A percentile compares a stretch with the other conserved stretches of the same genome.
These are phyloP conservation scores for Peronospora tabacina DNA, from an alignment of 352 stramenopile genomes.

Conservation along the genomic window DNA sequence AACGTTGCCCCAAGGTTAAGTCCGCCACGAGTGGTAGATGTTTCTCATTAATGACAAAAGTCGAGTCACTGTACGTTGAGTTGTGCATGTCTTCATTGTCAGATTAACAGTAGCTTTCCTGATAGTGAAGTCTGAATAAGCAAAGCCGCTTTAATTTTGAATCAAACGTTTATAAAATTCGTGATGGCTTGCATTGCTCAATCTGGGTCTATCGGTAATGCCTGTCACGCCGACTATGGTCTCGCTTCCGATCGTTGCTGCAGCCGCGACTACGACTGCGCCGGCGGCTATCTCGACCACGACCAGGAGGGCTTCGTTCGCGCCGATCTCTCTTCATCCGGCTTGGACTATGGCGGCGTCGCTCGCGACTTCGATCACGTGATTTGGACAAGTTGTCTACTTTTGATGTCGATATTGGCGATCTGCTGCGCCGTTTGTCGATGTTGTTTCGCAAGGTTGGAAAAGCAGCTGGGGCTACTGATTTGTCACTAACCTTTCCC, in stretches of 20 bases:
- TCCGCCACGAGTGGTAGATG: neutral
- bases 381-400: constrained; percentile 8
- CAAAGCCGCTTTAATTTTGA: constrained; percentile 10
- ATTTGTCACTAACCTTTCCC: constrained; percentile 7
- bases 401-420: constrained; percentile 9
- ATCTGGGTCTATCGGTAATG: constrained; percentile 10
- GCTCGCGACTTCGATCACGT: constrained; percentile 26
- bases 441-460: neutral
- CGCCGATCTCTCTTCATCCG: constrained; percentile 21
- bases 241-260: constrained; percentile 23
- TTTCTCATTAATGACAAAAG: constrained; percentile 3
- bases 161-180: neutral
- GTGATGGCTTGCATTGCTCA: neutral
- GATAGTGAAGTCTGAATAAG: constrained; percentile 12
- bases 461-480: neutral
- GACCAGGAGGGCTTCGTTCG: constrained; percentile 16
- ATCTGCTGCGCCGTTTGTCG: constrained; percentile 23
- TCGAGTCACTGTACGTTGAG: constrained; percentile 22
- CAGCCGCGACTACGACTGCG: constrained; percentile 31
- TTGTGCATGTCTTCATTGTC: constrained; percentile 16
- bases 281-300: constrained; percentile 18
- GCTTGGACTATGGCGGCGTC: constrained; percentile 19
- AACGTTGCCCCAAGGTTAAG: constrained; percentile 38
- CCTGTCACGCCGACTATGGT: constrained; percentile 8
- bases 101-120: constrained; percentile 12